Evolutionary conservation across 208 protist genomes (phyloP), one percentile per base, ranked within the genome.

Genomic region (Balamuthia mandrillaris): DNA sequence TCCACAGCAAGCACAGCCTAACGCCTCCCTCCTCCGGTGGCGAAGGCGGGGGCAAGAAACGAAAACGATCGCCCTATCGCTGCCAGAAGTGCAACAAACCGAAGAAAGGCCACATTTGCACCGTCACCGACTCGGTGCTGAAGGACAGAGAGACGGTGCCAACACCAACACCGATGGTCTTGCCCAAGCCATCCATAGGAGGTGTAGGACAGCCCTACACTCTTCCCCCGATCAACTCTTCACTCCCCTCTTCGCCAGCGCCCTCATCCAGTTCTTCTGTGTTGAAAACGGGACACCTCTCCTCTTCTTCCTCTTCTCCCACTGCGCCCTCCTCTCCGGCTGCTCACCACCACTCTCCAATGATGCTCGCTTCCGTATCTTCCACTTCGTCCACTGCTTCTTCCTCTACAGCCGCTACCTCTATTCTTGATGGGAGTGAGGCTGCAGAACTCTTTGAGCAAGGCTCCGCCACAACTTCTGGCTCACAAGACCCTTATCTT

Each of bases 41-140:
- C 14, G 18, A 18, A 24, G 47, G 47, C 21, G 47, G 47, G 47
- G 47, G 42, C 29, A 82, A 82, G 51, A 82, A 82, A 33, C 41
- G 49, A 42, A 31, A 42, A 2, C 29, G 74, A 3, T 82, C 74
- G 16, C 74, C 74, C 10, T 82, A 82, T 52, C 58, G 63, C 16
- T 82, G 74, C 74, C 74, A 82, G 39, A 82, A 82, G n/a, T 82
- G 74, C 24, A 52, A 52, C 6, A 82, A 82, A 24, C 74, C 74
- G 21, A 82, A 82, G 74, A 82, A 82, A 33, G 74, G 74, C 2
- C 74, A 82, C 54, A 82, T 82, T 9, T 82, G 74, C 74, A 82
- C 74, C 0, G 74, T 52, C n/a, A 42, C 63, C 1, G 66, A 77
- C 24, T 45, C 66, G 4, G 51, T 82, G 14, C 63, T 82, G 39